These are phyloP conservation scores for Termitomyces sp. DNA, from an alignment of 768 basidiomycete species.

Conservation along the genomic window DNA sequence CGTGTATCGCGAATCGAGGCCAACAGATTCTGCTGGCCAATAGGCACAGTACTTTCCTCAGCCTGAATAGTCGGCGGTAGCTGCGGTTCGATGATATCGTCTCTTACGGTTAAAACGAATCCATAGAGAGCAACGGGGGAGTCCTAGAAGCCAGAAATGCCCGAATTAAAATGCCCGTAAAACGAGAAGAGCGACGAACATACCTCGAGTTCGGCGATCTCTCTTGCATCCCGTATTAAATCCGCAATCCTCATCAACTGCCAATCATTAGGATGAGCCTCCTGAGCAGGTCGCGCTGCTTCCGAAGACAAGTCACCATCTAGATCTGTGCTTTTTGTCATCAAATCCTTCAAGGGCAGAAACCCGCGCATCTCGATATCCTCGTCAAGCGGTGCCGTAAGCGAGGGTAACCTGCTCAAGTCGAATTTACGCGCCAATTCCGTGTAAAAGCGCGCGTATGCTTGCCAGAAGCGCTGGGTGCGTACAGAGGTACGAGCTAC, in stretches of 20 bases:
- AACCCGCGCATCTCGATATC: conserved; percentile 89
- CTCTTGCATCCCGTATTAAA: conserved; percentile 65
- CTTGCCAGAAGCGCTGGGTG: conserved; percentile 61
- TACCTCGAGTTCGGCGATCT: conserved; percentile 56
- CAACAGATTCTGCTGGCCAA: conserved; percentile 18
- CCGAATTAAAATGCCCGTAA: neutral
- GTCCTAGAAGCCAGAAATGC: conserved; percentile 22
- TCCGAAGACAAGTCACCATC: conserved; percentile 18
- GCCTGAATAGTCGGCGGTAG: neutral
- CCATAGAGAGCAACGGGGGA: conserved; percentile 26
- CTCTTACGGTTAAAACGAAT: conserved; percentile 2
- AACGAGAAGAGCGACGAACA: conserved; percentile 14
- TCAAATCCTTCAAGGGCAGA: conserved; percentile 65
- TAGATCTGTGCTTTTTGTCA: conserved; percentile 29
- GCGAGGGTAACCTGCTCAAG: conserved; percentile 44
- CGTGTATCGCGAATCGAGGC: conserved; percentile 20
- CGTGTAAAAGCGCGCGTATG: conserved; percentile 62
- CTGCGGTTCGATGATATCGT: conserved; percentile 19
- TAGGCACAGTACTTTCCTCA: conserved; percentile 3
- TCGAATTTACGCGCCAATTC: conserved; percentile 68
- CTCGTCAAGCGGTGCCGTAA: conserved; percentile 73
- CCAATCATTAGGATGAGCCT: conserved; percentile 87
- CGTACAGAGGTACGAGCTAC: conserved; percentile 31
- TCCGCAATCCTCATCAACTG: conserved; percentile 92
- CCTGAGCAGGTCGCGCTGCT: conserved; percentile 18